phyloP scores from a whole-genome alignment of 1,284 basidiomycete species.

The Moniliophthora roreri region DNA sequence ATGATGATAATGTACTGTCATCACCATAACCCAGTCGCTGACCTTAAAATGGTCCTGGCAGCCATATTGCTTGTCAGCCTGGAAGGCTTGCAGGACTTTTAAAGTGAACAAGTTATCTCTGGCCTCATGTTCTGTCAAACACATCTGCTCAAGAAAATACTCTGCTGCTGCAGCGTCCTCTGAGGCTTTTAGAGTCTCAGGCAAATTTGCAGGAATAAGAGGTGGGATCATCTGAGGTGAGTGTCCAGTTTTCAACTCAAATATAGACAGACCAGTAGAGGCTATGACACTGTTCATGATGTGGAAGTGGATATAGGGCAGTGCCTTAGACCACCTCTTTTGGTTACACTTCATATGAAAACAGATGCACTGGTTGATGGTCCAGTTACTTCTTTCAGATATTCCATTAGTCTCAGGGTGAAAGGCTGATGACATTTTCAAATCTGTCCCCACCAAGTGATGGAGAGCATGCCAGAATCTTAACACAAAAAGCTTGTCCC shows the following conservation, averaged over 20 bases:
- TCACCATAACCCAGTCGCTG: constrained; percentile 5
- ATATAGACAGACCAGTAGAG: constrained; percentile 31
- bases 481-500: constrained; percentile 28
- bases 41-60: not conserved
- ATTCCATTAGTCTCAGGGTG: constrained; percentile 29
- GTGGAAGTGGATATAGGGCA: constrained; percentile 35
- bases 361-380: constrained; percentile 30
- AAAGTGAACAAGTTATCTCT: not conserved
- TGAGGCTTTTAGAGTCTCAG: not conserved
- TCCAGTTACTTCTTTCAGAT: constrained; percentile 33
- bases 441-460: constrained; percentile 6
- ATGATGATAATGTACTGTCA: not conserved
- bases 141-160: not conserved
- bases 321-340: constrained; percentile 30
- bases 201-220: not conserved
- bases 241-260: constrained; percentile 25
- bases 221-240: constrained; percentile 27
- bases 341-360: constrained; percentile 34
- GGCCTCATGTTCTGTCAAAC: not conserved
- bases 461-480: constrained; percentile 19
- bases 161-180: not conserved
- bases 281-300: constrained; percentile 35
- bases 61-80: not conserved
- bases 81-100: constrained; percentile 3
- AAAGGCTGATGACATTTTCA: constrained; percentile 15